Conservation (phyloP, 768 basidiomycete species). For the Mycena chlorophos region DNA sequence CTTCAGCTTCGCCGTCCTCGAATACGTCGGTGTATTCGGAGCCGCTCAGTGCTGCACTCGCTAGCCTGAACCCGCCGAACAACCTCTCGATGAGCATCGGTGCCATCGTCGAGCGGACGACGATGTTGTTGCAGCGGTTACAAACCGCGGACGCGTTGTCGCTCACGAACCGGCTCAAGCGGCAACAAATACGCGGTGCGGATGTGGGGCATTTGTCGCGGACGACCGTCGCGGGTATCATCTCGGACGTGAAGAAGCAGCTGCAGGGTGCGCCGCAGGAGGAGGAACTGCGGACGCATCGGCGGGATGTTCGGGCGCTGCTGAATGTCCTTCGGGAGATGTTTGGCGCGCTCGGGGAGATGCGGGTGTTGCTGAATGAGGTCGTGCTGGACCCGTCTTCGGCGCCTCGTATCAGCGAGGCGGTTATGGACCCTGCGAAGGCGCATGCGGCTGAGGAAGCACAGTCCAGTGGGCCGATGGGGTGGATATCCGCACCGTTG, state of each 20-base stretch:
- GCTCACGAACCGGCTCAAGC: slow-evolving; percentile 84
- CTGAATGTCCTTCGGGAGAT: slow-evolving; percentile 85
- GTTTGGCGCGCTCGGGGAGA: slow-evolving; percentile 77
- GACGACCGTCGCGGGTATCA: slow-evolving; percentile 71
- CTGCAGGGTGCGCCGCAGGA: slow-evolving; percentile 77
- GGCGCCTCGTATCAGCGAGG: slow-evolving; percentile 70
- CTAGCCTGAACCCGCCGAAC: neutral
- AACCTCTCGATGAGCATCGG: slow-evolving; percentile 55
- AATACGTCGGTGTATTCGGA: slow-evolving; percentile 41
- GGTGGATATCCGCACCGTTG: slow-evolving; percentile 87
- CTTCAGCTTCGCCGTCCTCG: slow-evolving; percentile 55
- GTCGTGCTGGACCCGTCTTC: slow-evolving; percentile 84
- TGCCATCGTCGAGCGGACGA: slow-evolving; percentile 54
- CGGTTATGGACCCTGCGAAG: slow-evolving; percentile 62
- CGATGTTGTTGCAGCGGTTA: slow-evolving; percentile 41
- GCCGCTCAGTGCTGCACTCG: slow-evolving; percentile 5
- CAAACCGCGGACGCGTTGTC: slow-evolving; percentile 81
- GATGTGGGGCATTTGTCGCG: slow-evolving; percentile 87
- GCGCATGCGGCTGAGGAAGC: slow-evolving; percentile 38
- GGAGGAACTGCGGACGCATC: slow-evolving; percentile 65
- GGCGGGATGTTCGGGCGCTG: slow-evolving; percentile 78
- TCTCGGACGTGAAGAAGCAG: slow-evolving; percentile 75
- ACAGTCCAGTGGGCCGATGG: slow-evolving; percentile 36
- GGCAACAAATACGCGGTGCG: slow-evolving; percentile 83
- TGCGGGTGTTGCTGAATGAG: slow-evolving; percentile 84